Evolutionary conservation across 371 early-diverging fungal genomes (phyloP), one percentile per base, ranked within the genome.

Genomic region (Nematocida homosporus): DNA sequence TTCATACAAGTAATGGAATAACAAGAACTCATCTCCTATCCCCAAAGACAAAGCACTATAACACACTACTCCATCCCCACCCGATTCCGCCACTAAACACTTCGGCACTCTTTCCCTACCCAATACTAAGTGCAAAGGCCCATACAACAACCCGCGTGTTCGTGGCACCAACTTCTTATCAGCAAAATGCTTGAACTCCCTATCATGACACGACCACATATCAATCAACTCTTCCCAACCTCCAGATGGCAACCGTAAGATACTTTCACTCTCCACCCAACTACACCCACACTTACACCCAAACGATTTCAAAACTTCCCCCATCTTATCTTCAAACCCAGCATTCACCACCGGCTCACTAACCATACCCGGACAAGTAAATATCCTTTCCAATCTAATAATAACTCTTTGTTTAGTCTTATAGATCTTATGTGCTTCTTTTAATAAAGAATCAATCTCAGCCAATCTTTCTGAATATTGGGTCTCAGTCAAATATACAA

Each of bases 211-310:
- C 8, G 81, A 81, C 84, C 84, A 84, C 52, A 75, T 79, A 54
- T 82, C 81, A 38, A 84, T 66, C 4, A 82, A 56, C 56, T 84
- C 84, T 37, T 84, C 78, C 84, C 84, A 84, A 18, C 80, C 80
- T 34, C 79, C 80, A 29, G 75, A 63, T 25, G 84, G 84, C 27
- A 82, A 51, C 27, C 42, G 29, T 42, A 81, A 66, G 13, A 69
- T 18, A 18, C 60, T 64, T 61, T 25, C 23, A 47, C 65, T 63
- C 6, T 56, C 27, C 3, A 81, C 51, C 3, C 51, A 41, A 54
- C 55, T 79, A 5, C 67, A 59, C 18, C 63, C 60, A 47, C 75
- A 72, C 51, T 5, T 2, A 25, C 75, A 72, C 1, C 25, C 18
- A 64, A 72, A 37, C n/a, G 5, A 37, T 51, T 34, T 42, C 27